These are phyloP conservation scores for Aspergillus proliferans DNA, from an alignment of 2,329 filamentous ascomycete genomes.

Conservation along the genomic window DNA sequence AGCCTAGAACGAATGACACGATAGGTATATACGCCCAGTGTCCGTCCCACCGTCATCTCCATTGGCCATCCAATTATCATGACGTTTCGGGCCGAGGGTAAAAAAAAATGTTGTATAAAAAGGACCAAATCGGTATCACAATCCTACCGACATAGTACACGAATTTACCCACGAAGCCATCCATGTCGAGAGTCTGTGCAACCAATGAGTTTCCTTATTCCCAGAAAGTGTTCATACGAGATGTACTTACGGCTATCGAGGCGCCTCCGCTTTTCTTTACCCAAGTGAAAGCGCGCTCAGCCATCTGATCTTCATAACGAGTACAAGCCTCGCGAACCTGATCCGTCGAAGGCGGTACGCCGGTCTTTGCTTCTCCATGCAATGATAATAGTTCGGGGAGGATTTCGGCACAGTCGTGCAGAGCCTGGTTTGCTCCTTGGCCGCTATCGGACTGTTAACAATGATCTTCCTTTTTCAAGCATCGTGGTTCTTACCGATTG, in stretches of 20 bases:
- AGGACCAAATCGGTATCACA: too few species aligned
- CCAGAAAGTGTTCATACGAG: too few species aligned
- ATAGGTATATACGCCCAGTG: too few species aligned
- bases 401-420: background rate
- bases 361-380: background rate
- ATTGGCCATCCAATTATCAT: too few species aligned
- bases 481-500: background rate
- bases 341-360: background rate
- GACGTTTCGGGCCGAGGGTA: too few species aligned
- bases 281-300: background rate
- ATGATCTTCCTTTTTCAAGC: background rate
- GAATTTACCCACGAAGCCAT: too few species aligned
- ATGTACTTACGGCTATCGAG: background rate
- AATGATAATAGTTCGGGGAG: background rate
- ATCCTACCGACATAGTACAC: too few species aligned
- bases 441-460: background rate
- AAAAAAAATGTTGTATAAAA: too few species aligned
- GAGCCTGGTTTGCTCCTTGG: background rate
- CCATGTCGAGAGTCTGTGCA: too few species aligned
- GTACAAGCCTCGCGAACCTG: background rate
- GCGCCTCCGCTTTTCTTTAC: background rate
- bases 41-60: too few species aligned
- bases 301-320: background rate
- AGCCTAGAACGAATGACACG: too few species aligned
- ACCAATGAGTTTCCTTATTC: too few species aligned